Conservation (phyloP, 2,329 filamentous ascomycete species). For the Elsinoe fawcettii region DNA sequence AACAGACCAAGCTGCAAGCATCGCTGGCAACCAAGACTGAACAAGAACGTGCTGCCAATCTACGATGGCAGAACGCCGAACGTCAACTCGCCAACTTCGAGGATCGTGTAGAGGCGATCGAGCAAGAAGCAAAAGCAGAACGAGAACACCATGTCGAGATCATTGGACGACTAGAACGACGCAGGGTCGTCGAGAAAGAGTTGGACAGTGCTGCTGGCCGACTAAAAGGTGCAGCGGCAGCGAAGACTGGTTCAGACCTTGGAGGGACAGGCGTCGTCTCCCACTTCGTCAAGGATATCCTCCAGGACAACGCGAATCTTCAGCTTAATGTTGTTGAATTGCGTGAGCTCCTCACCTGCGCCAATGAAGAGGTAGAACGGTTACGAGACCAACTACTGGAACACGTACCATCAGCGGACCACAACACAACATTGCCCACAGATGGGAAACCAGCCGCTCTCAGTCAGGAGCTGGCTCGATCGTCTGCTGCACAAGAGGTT, state of each 20-base stretch:
- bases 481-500: conserved; percentile 60
- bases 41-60: conserved; percentile 69
- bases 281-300: conserved; percentile 89
- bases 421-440: conserved; percentile 27
- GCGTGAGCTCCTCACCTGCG: conserved; percentile 79
- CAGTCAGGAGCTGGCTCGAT: conserved; percentile 58
- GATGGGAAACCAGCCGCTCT: conserved; percentile 44
- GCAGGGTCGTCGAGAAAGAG: conserved; percentile 74
- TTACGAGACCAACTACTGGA: conserved; percentile 75
- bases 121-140: conserved; percentile 73
- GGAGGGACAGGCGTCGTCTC: conserved; percentile 68
- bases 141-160: conserved; percentile 74
- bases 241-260: conserved; percentile 54
- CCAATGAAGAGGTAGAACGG: conserved; percentile 87
- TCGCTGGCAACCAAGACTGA: conserved; percentile 60
- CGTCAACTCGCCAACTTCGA: conserved; percentile 69
- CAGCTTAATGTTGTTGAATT: conserved; percentile 89
- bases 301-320: conserved; percentile 90
- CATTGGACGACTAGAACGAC: conserved; percentile 72
- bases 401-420: conserved; percentile 32
- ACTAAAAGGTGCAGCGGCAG: conserved; percentile 71
- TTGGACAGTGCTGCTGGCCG: conserved; percentile 70
- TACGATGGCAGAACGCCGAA: conserved; percentile 81
- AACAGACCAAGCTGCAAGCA: conserved; percentile 66
- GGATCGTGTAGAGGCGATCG: conserved; percentile 81